Conservation (phyloP, 805 yeast species). For the Brettanomyces bruxellensis region DNA sequence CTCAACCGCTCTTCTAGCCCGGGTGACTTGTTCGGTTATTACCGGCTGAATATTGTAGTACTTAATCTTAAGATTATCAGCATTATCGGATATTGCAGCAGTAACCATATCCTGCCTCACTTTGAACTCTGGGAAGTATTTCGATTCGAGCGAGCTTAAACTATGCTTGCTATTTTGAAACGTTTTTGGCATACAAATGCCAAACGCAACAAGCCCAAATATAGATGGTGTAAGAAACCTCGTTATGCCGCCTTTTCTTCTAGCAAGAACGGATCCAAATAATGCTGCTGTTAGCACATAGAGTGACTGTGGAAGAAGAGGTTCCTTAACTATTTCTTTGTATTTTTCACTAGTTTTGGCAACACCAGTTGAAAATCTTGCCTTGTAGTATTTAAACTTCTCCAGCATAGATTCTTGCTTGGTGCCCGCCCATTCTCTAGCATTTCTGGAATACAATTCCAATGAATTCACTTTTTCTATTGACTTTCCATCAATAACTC, state of each 20-base stretch:
- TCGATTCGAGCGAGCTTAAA: conserved; percentile 23
- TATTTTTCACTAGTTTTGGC: conserved; percentile 23
- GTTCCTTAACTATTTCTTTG: conserved; percentile 35
- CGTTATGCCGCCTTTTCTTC: conserved; percentile 36
- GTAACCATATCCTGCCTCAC: conserved; percentile 12
- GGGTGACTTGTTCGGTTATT: conserved; percentile 6
- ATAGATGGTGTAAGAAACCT: conserved; percentile 44
- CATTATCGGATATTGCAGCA: neutral
- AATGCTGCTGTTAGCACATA: conserved; percentile 48
- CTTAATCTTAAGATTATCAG: neutral
- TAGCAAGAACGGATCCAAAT: conserved; percentile 46
- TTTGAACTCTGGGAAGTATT: conserved; percentile 29
- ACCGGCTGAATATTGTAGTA: conserved; percentile 4
- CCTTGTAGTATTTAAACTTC: conserved; percentile 36
- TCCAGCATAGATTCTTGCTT: conserved; percentile 30
- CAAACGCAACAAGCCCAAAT: conserved; percentile 39
- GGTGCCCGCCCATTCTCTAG: conserved; percentile 31
- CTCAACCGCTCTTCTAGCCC: conserved; percentile 3
- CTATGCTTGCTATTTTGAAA: conserved; percentile 24
- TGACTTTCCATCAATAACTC: conserved; percentile 45
- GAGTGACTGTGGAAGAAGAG: conserved; percentile 45
- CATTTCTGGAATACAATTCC: conserved; percentile 32
- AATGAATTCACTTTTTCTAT: conserved; percentile 39
- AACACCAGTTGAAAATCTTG: conserved; percentile 39
- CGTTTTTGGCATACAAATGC: conserved; percentile 41